Percentiles rank a stretch among this genome's conserved stretches.
Conservation (phyloP, 495 filamentous ascomycete genomes). For the Aspergillus ellipticus region DNA sequence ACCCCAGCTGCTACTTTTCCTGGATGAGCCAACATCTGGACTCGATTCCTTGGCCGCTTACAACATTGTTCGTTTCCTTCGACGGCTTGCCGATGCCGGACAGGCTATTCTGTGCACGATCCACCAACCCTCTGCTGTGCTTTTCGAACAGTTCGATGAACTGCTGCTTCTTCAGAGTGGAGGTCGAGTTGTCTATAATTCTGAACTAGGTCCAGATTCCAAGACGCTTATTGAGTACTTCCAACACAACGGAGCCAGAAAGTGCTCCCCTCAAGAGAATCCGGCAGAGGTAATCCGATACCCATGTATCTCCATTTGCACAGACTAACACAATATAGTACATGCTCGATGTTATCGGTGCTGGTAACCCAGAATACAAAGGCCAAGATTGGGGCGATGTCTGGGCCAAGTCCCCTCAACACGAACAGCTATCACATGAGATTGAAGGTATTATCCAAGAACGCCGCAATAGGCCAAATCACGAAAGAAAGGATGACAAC, state of each 20-base stretch:
- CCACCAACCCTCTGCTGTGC: constrained; percentile 71
- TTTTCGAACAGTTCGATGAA: constrained; percentile 74
- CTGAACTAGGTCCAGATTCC: constrained; percentile 54
- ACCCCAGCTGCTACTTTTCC: constrained; percentile 63
- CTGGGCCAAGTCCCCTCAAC: constrained; percentile 50
- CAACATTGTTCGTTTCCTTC: constrained; percentile 61
- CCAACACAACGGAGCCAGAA: constrained; percentile 56
- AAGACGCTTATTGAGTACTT: constrained; percentile 59
- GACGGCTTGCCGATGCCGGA: constrained; percentile 62
- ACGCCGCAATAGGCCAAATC: constrained; percentile 26
- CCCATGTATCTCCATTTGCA: neutral
- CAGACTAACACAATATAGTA: constrained; percentile 33
- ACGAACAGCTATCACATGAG: constrained; percentile 38
- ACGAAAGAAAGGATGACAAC: constrained; percentile 36
- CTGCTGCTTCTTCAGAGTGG: constrained; percentile 66
- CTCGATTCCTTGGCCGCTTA: constrained; percentile 63
- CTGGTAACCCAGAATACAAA: constrained; percentile 59
- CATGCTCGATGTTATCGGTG: constrained; percentile 65
- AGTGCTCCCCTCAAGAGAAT: constrained; percentile 54
- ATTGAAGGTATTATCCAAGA: constrained; percentile 43
- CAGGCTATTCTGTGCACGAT: constrained; percentile 76
- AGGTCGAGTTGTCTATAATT: constrained; percentile 70
- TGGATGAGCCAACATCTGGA: constrained; percentile 78
- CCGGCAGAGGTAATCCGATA: constrained; percentile 52
- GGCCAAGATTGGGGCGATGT: constrained; percentile 61